Conservation (phyloP, 1,284 basidiomycete species). For the Pseudozyma sp. region DNA sequence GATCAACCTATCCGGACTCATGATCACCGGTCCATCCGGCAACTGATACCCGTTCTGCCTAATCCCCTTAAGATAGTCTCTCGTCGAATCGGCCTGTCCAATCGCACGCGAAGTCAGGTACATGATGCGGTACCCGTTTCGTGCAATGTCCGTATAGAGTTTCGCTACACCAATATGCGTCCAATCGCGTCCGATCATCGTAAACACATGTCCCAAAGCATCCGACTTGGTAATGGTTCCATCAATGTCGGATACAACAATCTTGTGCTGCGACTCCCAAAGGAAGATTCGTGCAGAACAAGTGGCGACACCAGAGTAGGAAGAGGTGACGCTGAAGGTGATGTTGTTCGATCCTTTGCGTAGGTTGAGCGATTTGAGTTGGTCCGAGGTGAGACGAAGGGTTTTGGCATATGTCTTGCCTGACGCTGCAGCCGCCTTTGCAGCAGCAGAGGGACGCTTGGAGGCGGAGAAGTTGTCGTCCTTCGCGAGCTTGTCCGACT, state of each 20-base stretch:
- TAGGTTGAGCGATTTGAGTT: conserved; percentile 79
- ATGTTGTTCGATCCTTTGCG: conserved; percentile 90
- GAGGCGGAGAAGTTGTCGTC: background rate
- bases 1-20: conserved; percentile 97
- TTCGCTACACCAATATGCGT: conserved; percentile 98
- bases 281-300: conserved; percentile 94
- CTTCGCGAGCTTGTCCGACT: conserved; percentile 5
- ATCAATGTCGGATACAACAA: conserved; percentile 98
- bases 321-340: conserved; percentile 86
- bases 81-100: conserved; percentile 95
- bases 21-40: conserved; percentile 97
- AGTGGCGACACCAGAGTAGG: conserved; percentile 81
- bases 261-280: conserved; percentile 89
- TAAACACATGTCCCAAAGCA: conserved; percentile 95
- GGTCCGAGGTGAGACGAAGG: conserved; percentile 84
- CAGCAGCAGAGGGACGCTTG: background rate
- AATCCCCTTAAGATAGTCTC: conserved; percentile 94
- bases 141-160: conserved; percentile 92
- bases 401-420: conserved; percentile 89
- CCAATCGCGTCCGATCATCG: conserved; percentile 99
- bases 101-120: conserved; percentile 98
- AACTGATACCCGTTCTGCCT: conserved; percentile 95
- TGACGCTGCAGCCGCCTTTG: conserved; percentile 9
- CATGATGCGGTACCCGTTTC: conserved; percentile 98
- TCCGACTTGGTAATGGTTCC: conserved; percentile 97